Evolutionary conservation across 257 asterid species (phyloP).

Genomic region (Gardenia jasminoides): DNA sequence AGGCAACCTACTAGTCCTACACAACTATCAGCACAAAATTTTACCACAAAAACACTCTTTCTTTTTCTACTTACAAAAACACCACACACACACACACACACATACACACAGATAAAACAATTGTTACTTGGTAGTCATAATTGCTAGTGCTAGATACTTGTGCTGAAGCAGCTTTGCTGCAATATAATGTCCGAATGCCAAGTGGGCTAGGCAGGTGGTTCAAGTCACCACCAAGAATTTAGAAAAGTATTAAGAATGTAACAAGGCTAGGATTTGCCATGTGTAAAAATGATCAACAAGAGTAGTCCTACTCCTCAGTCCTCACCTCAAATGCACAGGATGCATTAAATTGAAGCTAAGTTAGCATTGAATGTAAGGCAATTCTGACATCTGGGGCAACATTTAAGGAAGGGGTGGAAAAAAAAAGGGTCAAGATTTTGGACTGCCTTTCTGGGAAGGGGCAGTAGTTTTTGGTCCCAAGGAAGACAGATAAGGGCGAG

Average conservation of each 20-base stretch:
- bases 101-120: too few species aligned
- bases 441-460: conserved; percentile 28
- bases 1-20: conserved; percentile 22
- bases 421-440: conserved; percentile 28
- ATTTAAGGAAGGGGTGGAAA: conserved; percentile 34
- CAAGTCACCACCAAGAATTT: background rate
- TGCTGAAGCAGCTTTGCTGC: conserved; percentile 15
- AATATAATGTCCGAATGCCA: conserved; percentile 4
- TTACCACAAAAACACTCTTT: background rate
- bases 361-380: conserved; percentile 32
- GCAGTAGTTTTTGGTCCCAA: conserved; percentile 40
- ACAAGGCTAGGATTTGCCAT: conserved; percentile 4
- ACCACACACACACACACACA: too few species aligned
- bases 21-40: background rate
- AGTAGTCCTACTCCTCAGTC: background rate
- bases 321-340: background rate
- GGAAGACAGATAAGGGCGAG: conserved; percentile 1
- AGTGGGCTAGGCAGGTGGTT: background rate
- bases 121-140: background rate
- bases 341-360: conserved; percentile 10
- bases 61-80: too few species aligned
- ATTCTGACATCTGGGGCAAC: conserved; percentile 39
- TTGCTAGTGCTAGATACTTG: background rate
- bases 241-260: background rate
- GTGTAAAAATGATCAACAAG: conserved; percentile 13